Percentiles rank a stretch among this genome's conserved stretches.
Conservation (phyloP, 139 green algal species). For the Chlorella sp. region DNA sequence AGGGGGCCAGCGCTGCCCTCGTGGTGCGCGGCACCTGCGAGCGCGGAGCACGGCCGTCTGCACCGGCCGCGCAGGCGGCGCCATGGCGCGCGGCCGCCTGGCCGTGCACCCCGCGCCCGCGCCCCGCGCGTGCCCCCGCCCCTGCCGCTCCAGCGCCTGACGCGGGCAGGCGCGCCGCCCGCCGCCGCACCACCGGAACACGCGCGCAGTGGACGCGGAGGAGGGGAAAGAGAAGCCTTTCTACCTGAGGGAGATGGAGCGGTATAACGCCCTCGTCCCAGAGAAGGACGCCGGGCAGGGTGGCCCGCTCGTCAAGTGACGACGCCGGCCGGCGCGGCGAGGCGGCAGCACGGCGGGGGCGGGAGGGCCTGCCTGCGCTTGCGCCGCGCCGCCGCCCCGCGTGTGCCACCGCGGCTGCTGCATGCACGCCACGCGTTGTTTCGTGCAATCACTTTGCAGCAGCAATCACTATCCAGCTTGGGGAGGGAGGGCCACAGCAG, state of each 20-base stretch:
- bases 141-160: not conserved
- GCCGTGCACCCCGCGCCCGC: not conserved
- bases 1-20: not conserved
- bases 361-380: too few relatives aligned
- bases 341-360: too few relatives aligned
- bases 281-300: conserved; percentile 38
- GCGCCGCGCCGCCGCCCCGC: too few relatives aligned
- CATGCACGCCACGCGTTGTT: too few relatives aligned
- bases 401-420: too few relatives aligned
- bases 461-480: too few relatives aligned
- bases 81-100: not conserved
- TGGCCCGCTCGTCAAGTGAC: conserved; percentile 58
- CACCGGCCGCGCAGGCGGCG: not conserved
- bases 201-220: not conserved
- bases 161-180: not conserved
- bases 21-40: not conserved
- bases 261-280: conserved; percentile 40
- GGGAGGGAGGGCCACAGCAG: too few relatives aligned
- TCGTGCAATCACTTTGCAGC: too few relatives aligned
- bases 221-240: conserved; percentile 22
- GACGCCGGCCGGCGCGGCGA: too few relatives aligned
- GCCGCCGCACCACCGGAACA: not conserved
- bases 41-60: not conserved
- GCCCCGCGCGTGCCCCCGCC: not conserved
- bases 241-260: conserved; percentile 57